phyloP scores from a whole-genome alignment of 2,329 filamentous ascomycete species.

The Metarhizium humberi region DNA sequence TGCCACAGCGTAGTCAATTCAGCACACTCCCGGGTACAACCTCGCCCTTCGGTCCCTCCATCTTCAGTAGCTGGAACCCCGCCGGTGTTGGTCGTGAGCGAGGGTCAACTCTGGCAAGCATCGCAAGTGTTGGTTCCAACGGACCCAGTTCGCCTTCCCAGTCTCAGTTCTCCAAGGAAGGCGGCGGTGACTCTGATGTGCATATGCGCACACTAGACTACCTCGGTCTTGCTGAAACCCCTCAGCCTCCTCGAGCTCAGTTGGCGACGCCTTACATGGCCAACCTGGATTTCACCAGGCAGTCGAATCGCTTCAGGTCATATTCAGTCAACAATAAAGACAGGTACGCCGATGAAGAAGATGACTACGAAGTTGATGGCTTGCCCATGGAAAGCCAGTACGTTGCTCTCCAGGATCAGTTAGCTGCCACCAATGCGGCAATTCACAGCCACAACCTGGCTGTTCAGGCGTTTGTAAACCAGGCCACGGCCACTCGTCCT shows the following conservation, averaged over 20 bases:
- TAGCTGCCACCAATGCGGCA: constrained; percentile 54
- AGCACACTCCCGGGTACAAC: constrained; percentile 42
- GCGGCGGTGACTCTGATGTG: constrained; percentile 77
- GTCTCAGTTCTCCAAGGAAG: constrained; percentile 79
- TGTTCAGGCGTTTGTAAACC: constrained; percentile 83
- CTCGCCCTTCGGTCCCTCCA: constrained; percentile 76
- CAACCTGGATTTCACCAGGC: constrained; percentile 66
- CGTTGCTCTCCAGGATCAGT: constrained; percentile 53
- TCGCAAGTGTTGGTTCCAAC: constrained; percentile 83
- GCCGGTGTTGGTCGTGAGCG: constrained; percentile 60
- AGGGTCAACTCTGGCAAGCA: constrained; percentile 73
- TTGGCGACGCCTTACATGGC: constrained; percentile 68
- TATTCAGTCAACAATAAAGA: constrained; percentile 99
- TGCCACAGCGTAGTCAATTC: constrained; percentile 78
- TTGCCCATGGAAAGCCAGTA: constrained; percentile 46
- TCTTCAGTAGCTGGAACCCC: constrained; percentile 83
- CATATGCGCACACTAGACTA: constrained; percentile 89
- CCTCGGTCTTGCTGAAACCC: constrained; percentile 86
- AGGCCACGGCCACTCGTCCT: constrained; percentile 72
- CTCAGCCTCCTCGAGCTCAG: constrained; percentile 67
- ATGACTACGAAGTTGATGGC: constrained; percentile 54
- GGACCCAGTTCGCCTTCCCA: constrained; percentile 80
- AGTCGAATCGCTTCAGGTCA: constrained; percentile 82
- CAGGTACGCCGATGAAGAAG: constrained; percentile 85
- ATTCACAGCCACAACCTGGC: constrained; percentile 90